Conservation (phyloP, 352 stramenopile species). For the Pythium vanterpoolii region DNA sequence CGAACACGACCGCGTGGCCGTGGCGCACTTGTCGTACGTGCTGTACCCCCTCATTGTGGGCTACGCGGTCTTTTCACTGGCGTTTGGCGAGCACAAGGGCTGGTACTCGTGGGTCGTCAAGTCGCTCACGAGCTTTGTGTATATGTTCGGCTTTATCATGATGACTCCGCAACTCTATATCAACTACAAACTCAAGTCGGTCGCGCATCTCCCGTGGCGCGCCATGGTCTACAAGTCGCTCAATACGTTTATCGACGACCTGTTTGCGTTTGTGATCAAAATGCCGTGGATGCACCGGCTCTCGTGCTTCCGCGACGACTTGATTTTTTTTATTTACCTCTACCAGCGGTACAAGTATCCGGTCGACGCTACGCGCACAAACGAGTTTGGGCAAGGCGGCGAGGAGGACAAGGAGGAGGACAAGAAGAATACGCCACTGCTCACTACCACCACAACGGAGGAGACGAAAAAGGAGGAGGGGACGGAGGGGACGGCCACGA, state of each 20-base stretch:
- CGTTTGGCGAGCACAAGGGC: conserved; percentile 91
- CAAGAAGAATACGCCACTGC: conserved; percentile 1
- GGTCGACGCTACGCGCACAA: conserved; percentile 88
- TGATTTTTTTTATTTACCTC: conserved; percentile 99
- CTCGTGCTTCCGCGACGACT: conserved; percentile 97
- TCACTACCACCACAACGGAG: not conserved
- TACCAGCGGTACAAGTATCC: conserved; percentile 98
- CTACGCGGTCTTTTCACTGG: conserved; percentile 94
- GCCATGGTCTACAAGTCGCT: conserved; percentile 98
- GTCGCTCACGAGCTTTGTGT: conserved; percentile 97
- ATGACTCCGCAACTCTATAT: conserved; percentile 99
- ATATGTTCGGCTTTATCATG: conserved; percentile 99
- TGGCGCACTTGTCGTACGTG: conserved; percentile 81
- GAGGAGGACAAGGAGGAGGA: conserved; percentile 24
- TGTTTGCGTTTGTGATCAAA: conserved; percentile 97
- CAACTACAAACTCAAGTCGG: conserved; percentile 98
- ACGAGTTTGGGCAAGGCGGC: conserved; percentile 89
- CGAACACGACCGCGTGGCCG: conserved; percentile 80
- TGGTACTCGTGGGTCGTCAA: conserved; percentile 98
- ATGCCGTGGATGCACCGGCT: conserved; percentile 98
- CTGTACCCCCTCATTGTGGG: conserved; percentile 89
- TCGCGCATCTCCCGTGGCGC: conserved; percentile 95
- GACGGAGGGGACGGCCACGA: not conserved
- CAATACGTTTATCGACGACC: conserved; percentile 98
- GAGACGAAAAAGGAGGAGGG: not conserved